Percentiles rank a stretch among this genome's conserved stretches.
Evolutionary conservation across 352 stramenopile species (phyloP).

Genomic region (Pythium vanterpoolii): DNA sequence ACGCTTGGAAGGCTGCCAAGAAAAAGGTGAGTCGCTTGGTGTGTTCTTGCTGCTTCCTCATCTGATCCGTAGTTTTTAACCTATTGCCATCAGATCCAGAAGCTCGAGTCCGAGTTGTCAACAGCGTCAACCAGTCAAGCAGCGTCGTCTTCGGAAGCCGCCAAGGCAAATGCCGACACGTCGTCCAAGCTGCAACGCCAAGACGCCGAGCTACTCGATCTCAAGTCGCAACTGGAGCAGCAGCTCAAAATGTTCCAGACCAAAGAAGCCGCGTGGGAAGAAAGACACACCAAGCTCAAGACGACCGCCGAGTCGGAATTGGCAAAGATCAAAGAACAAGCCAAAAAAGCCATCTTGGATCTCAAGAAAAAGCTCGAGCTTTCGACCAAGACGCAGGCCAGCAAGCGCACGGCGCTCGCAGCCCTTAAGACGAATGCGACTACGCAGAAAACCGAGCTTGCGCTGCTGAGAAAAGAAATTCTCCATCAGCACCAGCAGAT

Average conservation of each 20-base stretch:
- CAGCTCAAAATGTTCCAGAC: conserved; percentile 38
- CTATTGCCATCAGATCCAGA: conserved; percentile 48
- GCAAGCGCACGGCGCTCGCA: conserved; percentile 43
- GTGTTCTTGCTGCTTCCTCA: no score
- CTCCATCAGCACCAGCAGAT: conserved; percentile 51
- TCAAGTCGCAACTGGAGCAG: conserved; percentile 48
- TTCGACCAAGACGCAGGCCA: conserved; percentile 54
- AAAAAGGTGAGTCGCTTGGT: conserved; percentile 42
- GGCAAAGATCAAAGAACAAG: conserved; percentile 84
- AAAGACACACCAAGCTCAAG: conserved; percentile 79
- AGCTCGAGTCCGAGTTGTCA: conserved; percentile 53
- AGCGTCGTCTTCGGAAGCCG: conserved; percentile 33
- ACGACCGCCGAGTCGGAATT: conserved; percentile 67
- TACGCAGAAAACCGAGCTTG: conserved; percentile 56
- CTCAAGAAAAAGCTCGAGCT: conserved; percentile 74
- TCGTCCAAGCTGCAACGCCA: conserved; percentile 42
- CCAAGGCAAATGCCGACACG: conserved; percentile 19
- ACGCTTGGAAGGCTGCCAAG: conserved; percentile 25
- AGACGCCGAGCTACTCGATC: conserved; percentile 30
- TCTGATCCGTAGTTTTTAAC: not conserved
- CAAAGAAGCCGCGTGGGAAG: conserved; percentile 53
- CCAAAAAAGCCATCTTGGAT: conserved; percentile 84
- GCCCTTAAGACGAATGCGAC: conserved; percentile 40
- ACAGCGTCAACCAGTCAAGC: conserved; percentile 24
- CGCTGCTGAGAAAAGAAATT: conserved; percentile 52